These are phyloP conservation scores for Pichia exigua DNA, from an alignment of 805 yeast species.

Conservation along the genomic window DNA sequence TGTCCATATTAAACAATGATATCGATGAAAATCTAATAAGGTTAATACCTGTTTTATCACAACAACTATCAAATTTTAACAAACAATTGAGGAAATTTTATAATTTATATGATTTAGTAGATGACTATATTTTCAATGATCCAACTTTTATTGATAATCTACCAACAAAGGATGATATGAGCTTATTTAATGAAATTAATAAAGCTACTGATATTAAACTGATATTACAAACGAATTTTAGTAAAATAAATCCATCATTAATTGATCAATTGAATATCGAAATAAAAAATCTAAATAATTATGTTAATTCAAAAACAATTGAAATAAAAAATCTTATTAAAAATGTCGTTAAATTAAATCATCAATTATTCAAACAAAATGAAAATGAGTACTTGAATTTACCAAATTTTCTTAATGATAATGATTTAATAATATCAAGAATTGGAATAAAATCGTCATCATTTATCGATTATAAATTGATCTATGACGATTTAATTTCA, in stretches of 20 bases:
- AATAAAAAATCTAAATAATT: constrained; percentile 18
- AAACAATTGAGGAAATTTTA: constrained; percentile 20
- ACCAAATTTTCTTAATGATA: constrained; percentile 8
- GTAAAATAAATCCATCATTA: constrained; percentile 20
- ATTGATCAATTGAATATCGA: constrained; percentile 24
- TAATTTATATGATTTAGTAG: constrained; percentile 15
- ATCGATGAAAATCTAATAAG: constrained; percentile 18
- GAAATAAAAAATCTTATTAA: not conserved
- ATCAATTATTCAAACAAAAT: constrained; percentile 4
- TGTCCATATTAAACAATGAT: constrained; percentile 17
- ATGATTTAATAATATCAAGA: constrained; percentile 14
- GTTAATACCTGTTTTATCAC: constrained; percentile 21
- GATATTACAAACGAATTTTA: constrained; percentile 23
- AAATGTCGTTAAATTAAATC: not conserved
- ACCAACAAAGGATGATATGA: constrained; percentile 23
- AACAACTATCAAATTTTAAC: constrained; percentile 19
- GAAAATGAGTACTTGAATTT: constrained; percentile 7
- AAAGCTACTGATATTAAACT: constrained; percentile 21
- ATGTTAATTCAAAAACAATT: constrained; percentile 5
- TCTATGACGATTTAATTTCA: constrained; percentile 18
- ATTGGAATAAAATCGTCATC: constrained; percentile 18
- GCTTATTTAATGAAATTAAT: constrained; percentile 10
- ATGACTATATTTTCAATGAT: constrained; percentile 12
- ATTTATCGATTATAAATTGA: constrained; percentile 12
- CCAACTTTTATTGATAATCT: constrained; percentile 14